A percentile compares a stretch with the other conserved stretches of the same genome.
These are phyloP conservation scores for Sistotremastrum niveocremeum DNA, from an alignment of 768 basidiomycete species.

Conservation along the genomic window DNA sequence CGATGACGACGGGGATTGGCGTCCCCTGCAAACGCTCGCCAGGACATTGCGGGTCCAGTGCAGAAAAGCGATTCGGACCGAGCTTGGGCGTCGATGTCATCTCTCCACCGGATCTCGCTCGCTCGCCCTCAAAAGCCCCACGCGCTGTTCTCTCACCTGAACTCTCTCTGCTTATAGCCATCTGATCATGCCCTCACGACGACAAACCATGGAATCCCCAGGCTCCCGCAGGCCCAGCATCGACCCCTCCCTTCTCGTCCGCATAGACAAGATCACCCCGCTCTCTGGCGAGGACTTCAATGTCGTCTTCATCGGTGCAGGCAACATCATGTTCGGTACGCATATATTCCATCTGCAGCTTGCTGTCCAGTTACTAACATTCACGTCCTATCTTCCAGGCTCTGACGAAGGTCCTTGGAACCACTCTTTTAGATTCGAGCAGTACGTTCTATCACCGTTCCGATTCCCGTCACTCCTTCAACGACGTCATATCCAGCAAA, in stretches of 20 bases:
- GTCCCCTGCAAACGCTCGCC: too few species aligned
- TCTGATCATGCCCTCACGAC: too few species aligned
- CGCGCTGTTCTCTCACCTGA: too few species aligned
- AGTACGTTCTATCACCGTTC: constrained; percentile 34
- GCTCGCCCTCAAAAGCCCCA: too few species aligned
- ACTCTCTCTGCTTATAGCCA: too few species aligned
- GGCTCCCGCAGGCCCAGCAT: constrained; percentile 55
- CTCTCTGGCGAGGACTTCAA: constrained; percentile 60
- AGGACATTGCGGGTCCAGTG: too few species aligned
- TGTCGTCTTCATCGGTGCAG: constrained; percentile 89
- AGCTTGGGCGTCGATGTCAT: too few species aligned
- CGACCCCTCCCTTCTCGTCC: constrained; percentile 61
- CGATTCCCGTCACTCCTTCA: not conserved
- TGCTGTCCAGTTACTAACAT: not conserved
- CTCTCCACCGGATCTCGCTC: too few species aligned
- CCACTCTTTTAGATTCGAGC: constrained; percentile 82
- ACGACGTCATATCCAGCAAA: constrained; percentile 39
- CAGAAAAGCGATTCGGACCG: too few species aligned
- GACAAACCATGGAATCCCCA: not conserved
- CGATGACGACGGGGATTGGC: too few species aligned
- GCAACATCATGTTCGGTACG: constrained; percentile 95
- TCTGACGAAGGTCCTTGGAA: constrained; percentile 88
- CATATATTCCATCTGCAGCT: not conserved
- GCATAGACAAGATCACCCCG: constrained; percentile 59
- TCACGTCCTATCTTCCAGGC: constrained; percentile 27